Evolutionary conservation across 345 rosid genomes (phyloP), one percentile per base, ranked within the genome.

Genomic region (Atalantia buxifolia): DNA sequence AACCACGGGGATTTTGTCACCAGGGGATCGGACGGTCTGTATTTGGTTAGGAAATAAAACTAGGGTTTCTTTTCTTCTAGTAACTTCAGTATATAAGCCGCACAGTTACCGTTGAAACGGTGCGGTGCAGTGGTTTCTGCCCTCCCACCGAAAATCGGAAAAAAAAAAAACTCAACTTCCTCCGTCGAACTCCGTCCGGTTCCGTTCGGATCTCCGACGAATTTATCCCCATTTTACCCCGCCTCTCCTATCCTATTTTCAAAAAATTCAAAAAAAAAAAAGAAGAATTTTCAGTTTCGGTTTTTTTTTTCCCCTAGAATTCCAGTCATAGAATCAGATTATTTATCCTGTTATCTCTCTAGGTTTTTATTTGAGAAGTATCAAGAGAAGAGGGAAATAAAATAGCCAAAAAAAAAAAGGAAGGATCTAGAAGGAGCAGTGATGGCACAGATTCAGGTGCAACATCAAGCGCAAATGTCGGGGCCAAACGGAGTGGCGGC

Each of bases 391-490:
- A 63, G 84, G 81, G 78, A 63, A 72, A 73, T n/a, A 72, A 74
- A 71, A 79, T 75, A 69, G 35, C 69, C 40, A 68, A 60, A 75
- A 63, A 50, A 19, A 28, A 22, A 53, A 81, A 80, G 27, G 57
- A 76, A 79, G 71, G 79, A 81, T 81, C 80, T 24, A 78, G 74
- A 78, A 71, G 40, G 60, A 35, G 79, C 57, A 60, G 72, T 45
- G 50, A 94, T 94, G 98, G 94, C 95, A 66, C 98, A 94, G 86
- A 80, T 86, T 90, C 97, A 89, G 85, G 87, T 85, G 73, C 98
- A 88, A 81, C 90, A 80, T 73, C 93, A 81, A 82, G 85, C 81
- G 30, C 88, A 69, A 79, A 67, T 80, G 68, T 81, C 80, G 13
- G 74, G 68, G 24, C 85, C 84, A 35, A 77, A 77, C 81, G 93